phyloP scores from a whole-genome alignment of 441 rosid species.

The Bocquillonia castaneifolia region DNA sequence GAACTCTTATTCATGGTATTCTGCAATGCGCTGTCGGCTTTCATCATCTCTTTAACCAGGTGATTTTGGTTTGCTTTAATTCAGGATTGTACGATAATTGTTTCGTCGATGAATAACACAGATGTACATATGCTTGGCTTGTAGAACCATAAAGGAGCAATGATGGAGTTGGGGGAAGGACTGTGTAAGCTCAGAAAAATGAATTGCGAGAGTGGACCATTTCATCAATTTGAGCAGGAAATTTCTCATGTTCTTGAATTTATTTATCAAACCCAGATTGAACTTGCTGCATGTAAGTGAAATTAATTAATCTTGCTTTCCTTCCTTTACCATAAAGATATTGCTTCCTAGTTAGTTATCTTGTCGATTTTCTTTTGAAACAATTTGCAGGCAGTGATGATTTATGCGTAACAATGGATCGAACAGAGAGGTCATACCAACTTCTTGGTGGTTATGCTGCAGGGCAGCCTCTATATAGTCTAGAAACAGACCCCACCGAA shows the following conservation, averaged over 20 bases:
- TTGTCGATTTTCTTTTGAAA: neutral
- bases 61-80: constrained; percentile 8
- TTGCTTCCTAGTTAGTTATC: neutral
- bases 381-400: constrained; percentile 54
- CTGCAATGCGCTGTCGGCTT: constrained; percentile 83
- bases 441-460: constrained; percentile 73
- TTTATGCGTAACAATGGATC: constrained; percentile 67
- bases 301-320: no score
- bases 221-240: constrained; percentile 62
- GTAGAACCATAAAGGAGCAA: constrained; percentile 84
- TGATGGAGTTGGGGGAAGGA: constrained; percentile 96
- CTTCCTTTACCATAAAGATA: neutral
- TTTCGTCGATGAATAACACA: no score
- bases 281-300: constrained; percentile 78
- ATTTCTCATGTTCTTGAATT: constrained; percentile 65
- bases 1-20: constrained; percentile 67
- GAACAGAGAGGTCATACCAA: constrained; percentile 71
- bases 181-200: constrained; percentile 75
- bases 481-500: constrained; percentile 34
- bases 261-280: constrained; percentile 75
- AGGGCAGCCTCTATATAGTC: constrained; percentile 49
- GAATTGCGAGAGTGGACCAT: constrained; percentile 62
- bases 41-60: constrained; percentile 78
- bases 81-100: no score
- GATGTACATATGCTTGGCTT: neutral